Conservation (phyloP, 2,329 filamentous ascomycete species). For the Fusarium sp. region DNA sequence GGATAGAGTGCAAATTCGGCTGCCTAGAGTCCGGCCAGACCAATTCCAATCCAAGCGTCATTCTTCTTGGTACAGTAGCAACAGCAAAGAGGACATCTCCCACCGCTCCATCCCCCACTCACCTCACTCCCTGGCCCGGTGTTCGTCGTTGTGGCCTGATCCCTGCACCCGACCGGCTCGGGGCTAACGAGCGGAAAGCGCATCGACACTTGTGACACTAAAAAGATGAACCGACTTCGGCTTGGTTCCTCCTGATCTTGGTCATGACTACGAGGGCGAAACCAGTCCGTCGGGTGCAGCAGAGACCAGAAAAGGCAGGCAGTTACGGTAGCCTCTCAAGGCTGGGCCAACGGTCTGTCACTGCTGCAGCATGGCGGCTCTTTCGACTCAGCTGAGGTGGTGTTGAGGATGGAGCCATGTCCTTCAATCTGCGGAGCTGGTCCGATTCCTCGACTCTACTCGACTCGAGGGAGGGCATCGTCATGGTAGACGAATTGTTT, state of each 20-base stretch:
- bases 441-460: background rate
- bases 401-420: slow-evolving; percentile 31
- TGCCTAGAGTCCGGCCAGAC: slow-evolving; percentile 12
- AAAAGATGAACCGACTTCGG: slow-evolving; percentile 28
- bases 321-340: background rate
- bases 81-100: slow-evolving; percentile 5
- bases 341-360: slow-evolving; percentile 7
- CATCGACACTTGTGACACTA: slow-evolving; percentile 18
- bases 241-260: slow-evolving; percentile 29
- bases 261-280: slow-evolving; percentile 19
- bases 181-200: slow-evolving; percentile 28
- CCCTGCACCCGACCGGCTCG: slow-evolving; percentile 29
- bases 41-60: slow-evolving; percentile 4
- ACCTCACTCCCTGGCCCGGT: slow-evolving; percentile 1
- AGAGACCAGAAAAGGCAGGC: slow-evolving; percentile 25
- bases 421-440: slow-evolving; percentile 20
- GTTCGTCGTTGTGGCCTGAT: slow-evolving; percentile 26
- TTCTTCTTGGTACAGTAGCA: background rate
- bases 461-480: slow-evolving; percentile 2
- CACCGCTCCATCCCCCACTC: slow-evolving; percentile 15
- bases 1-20: slow-evolving; percentile 1
- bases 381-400: slow-evolving; percentile 8
- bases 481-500: slow-evolving; percentile 11
- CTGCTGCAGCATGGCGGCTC: background rate
- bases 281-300: slow-evolving; percentile 31